A percentile compares a stretch with the other conserved stretches of the same genome.
These are phyloP conservation scores for Monoraphidium neglectum DNA, from an alignment of 139 green algal genomes.

Conservation along the genomic window DNA sequence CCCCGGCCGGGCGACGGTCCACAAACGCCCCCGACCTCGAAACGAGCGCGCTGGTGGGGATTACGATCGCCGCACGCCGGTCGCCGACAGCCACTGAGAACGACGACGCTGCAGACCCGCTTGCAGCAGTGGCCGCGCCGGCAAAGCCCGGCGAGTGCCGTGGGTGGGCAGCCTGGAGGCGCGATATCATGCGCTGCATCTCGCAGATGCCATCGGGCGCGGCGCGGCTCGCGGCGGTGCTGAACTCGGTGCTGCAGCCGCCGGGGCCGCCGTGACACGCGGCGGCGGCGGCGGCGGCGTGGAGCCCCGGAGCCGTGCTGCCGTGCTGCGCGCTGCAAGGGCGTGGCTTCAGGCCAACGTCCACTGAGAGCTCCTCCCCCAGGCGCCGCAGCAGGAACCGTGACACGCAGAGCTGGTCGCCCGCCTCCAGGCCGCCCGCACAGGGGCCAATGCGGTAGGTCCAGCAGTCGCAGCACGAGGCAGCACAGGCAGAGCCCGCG, in stretches of 20 bases:
- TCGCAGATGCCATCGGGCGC: constrained; percentile 45
- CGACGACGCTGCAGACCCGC: not conserved
- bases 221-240: constrained; percentile 58
- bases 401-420: constrained; percentile 76
- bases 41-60: constrained; percentile 52
- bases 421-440: constrained; percentile 59
- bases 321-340: constrained; percentile 56
- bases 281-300: too few species aligned
- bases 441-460: constrained; percentile 71
- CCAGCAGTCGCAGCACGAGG: constrained; percentile 32
- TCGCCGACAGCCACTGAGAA: constrained; percentile 73
- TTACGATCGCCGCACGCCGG: constrained; percentile 48
- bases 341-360: constrained; percentile 61
- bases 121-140: not conserved
- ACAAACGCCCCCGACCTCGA: constrained; percentile 63
- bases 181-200: constrained; percentile 59
- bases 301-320: too few species aligned
- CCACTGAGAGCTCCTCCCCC: constrained; percentile 42
- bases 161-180: constrained; percentile 58
- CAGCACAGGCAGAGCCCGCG: constrained; percentile 40
- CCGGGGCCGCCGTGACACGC: too few species aligned
- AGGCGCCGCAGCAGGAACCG: constrained; percentile 71
- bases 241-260: constrained; percentile 71
- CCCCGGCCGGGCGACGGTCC: constrained; percentile 69
- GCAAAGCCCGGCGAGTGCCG: not conserved